Percentiles rank a stretch among this genome's conserved stretches.
phyloP scores from a whole-genome alignment of 805 yeast species.

The Priceomyces fermenticarens region DNA sequence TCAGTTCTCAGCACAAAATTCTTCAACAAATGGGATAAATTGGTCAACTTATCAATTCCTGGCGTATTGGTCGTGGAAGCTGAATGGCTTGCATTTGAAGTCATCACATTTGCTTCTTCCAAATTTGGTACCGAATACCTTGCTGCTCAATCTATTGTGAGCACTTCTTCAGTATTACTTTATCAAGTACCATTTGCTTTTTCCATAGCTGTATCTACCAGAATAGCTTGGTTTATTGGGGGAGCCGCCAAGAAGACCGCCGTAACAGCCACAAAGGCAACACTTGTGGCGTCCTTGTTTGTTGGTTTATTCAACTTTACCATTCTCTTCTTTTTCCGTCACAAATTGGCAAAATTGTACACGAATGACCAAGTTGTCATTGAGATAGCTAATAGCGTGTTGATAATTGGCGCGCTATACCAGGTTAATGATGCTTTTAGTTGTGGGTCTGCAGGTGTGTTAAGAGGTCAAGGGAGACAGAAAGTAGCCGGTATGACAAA shows the following conservation, averaged over 20 bases:
- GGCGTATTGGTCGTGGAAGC: conserved; percentile 76
- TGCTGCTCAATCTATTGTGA: conserved; percentile 72
- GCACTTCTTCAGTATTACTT: conserved; percentile 63
- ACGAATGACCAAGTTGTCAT: conserved; percentile 38
- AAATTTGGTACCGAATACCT: conserved; percentile 61
- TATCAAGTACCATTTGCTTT: conserved; percentile 78
- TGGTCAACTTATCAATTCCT: conserved; percentile 65
- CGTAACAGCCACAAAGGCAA: conserved; percentile 31
- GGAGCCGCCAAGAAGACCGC: conserved; percentile 49
- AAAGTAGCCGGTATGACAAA: conserved; percentile 54
- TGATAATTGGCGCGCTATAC: conserved; percentile 47
- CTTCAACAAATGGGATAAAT: conserved; percentile 58
- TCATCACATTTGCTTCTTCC: conserved; percentile 66
- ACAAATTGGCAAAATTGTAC: conserved; percentile 37
- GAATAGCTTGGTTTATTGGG: conserved; percentile 76
- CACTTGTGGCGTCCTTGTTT: conserved; percentile 28
- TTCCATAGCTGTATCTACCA: conserved; percentile 70
- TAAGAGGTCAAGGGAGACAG: conserved; percentile 59
- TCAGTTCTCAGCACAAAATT: conserved; percentile 19
- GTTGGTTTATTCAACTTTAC: conserved; percentile 37
- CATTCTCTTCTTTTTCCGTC: conserved; percentile 36
- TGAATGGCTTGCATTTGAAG: conserved; percentile 77
- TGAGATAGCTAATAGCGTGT: conserved; percentile 35
- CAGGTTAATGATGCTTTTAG: conserved; percentile 51
- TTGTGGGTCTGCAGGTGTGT: conserved; percentile 50